Conservation (phyloP, 2,329 filamentous ascomycete genomes). For the Dothideomycetes sp. region DNA sequence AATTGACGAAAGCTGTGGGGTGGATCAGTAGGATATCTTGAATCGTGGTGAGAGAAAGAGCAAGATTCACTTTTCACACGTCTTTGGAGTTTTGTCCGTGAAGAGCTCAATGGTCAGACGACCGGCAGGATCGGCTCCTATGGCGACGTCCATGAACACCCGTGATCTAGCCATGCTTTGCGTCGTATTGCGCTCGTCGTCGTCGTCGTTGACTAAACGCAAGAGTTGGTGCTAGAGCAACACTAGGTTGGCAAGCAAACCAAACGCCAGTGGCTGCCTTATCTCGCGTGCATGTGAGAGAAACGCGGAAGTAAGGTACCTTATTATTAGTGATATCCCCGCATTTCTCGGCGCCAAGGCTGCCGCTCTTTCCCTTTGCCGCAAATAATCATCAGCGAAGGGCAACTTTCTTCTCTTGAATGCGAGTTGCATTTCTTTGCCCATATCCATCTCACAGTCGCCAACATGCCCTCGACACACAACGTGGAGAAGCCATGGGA, state of each 20-base stretch:
- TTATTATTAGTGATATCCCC: too few relatives aligned
- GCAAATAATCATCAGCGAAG: not conserved
- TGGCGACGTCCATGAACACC: conserved; percentile 31
- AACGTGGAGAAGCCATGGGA: conserved; percentile 91
- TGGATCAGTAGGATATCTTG: conserved; percentile 6
- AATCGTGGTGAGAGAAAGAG: not conserved
- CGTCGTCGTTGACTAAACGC: too few relatives aligned
- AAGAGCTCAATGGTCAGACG: conserved; percentile 35
- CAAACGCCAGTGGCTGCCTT: too few relatives aligned
- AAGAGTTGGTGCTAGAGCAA: too few relatives aligned
- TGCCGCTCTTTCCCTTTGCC: not conserved
- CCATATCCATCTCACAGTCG: conserved; percentile 1
- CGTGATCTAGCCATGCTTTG: conserved; percentile 12
- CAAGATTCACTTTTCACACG: conserved; percentile 32
- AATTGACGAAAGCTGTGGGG: conserved; percentile 31
- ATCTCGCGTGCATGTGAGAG: too few relatives aligned
- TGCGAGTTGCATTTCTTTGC: not conserved
- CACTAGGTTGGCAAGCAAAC: too few relatives aligned
- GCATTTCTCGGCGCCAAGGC: not conserved
- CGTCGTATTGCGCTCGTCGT: too few relatives aligned
- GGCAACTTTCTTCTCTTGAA: not conserved
- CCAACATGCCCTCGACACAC: conserved; percentile 73
- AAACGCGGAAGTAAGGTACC: too few relatives aligned
- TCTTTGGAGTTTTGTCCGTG: conserved; percentile 32
- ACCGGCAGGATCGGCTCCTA: conserved; percentile 29